Percentiles rank a stretch among this genome's conserved stretches.
phyloP scores from a whole-genome alignment of 768 basidiomycete species.

The Filobasidium wieringae region DNA sequence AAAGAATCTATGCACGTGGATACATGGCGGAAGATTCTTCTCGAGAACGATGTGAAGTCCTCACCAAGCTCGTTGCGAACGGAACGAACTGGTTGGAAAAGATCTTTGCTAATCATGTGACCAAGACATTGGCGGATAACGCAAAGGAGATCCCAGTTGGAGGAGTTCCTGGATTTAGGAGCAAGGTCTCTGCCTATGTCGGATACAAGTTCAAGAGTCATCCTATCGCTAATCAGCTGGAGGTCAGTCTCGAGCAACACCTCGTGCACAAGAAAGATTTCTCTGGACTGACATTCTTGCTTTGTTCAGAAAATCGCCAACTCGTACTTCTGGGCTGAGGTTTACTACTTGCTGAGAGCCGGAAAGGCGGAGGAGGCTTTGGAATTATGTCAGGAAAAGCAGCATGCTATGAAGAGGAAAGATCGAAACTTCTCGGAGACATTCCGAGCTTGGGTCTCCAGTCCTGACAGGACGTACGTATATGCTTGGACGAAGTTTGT shows the following conservation, averaged over 20 bases:
- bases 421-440: slow-evolving; percentile 73
- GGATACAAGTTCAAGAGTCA: slow-evolving; percentile 66
- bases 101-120: slow-evolving; percentile 43
- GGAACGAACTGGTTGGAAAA: slow-evolving; percentile 31
- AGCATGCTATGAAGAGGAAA: slow-evolving; percentile 52
- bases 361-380: slow-evolving; percentile 74
- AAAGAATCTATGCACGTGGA: slow-evolving; percentile 40
- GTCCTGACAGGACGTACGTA: slow-evolving; percentile 60
- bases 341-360: slow-evolving; percentile 83
- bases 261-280: not conserved
- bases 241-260: slow-evolving; percentile 46
- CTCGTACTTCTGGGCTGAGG: slow-evolving; percentile 80
- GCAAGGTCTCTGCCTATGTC: slow-evolving; percentile 80
- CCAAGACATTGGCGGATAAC: slow-evolving; percentile 65
- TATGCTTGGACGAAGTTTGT: not conserved
- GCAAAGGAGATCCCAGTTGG: slow-evolving; percentile 78
- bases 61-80: slow-evolving; percentile 20
- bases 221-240: slow-evolving; percentile 72
- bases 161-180: slow-evolving; percentile 77
- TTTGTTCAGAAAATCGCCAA: slow-evolving; percentile 61
- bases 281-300: not conserved
- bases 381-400: slow-evolving; percentile 57
- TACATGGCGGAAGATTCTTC: not conserved
- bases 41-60: not conserved
- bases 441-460: slow-evolving; percentile 72